Conservation (phyloP, 2,329 filamentous ascomycete species). For the Trematosphaeria pertusa region DNA sequence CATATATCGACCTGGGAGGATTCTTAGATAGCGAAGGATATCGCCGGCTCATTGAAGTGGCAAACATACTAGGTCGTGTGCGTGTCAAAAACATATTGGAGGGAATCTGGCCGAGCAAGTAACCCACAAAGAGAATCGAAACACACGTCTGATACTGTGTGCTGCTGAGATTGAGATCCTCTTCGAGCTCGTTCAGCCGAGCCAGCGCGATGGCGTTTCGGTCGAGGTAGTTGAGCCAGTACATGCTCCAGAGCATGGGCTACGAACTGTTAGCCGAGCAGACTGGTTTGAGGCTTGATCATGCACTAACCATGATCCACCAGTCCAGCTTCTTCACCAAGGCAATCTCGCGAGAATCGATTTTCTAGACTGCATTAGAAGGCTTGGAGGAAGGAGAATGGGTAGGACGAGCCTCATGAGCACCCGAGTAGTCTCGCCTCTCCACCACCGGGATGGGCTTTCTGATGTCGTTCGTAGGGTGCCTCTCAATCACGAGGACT, state of each 20-base stretch:
- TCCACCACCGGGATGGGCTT: conserved; percentile 31
- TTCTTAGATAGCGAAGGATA: conserved; percentile 1
- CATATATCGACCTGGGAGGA: conserved; percentile 26
- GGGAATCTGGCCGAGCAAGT: conserved; percentile 38
- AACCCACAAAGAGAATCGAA: conserved; percentile 44
- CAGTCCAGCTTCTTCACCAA: conserved; percentile 41
- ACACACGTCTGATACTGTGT: conserved; percentile 34
- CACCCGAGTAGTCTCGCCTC: conserved; percentile 44
- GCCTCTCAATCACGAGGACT: no score
- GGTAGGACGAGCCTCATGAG: conserved; percentile 26
- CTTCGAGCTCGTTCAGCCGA: conserved; percentile 65
- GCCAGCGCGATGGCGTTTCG: conserved; percentile 71
- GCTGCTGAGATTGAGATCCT: conserved; percentile 55
- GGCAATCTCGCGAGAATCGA: conserved; percentile 42
- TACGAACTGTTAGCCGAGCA: conserved; percentile 37
- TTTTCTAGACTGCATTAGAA: conserved; percentile 26
- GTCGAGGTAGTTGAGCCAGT: conserved; percentile 45
- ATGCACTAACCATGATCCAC: conserved; percentile 39
- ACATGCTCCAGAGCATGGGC: conserved; percentile 38
- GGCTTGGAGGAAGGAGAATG: background rate
- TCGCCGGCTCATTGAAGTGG: conserved; percentile 28
- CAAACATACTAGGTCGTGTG: conserved; percentile 25
- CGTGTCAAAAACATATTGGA: conserved; percentile 48
- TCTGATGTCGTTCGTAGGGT: no score
- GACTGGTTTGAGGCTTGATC: conserved; percentile 8